A percentile compares a stretch with the other conserved stretches of the same genome.
Conservation (phyloP, 2,329 filamentous ascomycete species). For the Acephala macrosclerotiorum region DNA sequence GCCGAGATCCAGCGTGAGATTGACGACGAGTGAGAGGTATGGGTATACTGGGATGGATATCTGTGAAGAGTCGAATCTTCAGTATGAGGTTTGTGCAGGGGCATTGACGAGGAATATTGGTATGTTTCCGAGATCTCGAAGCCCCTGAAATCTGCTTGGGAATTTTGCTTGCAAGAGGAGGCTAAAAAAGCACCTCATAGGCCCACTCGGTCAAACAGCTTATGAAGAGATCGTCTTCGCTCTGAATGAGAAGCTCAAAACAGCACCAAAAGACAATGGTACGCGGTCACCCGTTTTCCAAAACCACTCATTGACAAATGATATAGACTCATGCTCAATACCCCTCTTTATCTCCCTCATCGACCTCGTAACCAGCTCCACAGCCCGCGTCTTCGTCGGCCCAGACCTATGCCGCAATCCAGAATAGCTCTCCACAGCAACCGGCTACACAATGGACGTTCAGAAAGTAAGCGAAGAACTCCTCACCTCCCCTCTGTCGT, state of each 20-base stretch:
- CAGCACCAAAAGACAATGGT: not conserved
- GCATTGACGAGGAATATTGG: constrained; percentile 5
- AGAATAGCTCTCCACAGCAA: constrained; percentile 1
- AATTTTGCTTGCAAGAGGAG: not conserved
- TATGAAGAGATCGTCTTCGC: not conserved
- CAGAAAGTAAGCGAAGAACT: not conserved
- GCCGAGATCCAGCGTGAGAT: not conserved
- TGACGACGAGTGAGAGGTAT: constrained; percentile 7
- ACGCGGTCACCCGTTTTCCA: not conserved
- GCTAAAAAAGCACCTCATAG: not conserved
- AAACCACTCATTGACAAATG: not conserved
- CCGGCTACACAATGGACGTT: not conserved
- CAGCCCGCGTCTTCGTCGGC: not conserved
- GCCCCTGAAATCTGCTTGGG: not conserved
- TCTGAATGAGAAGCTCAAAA: constrained; percentile 1
- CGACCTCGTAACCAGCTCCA: not conserved
- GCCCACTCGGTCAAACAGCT: not conserved
- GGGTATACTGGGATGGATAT: constrained; percentile 2
- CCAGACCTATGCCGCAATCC: constrained; percentile 2
- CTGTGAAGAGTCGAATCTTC: not conserved
- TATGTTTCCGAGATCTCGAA: not conserved
- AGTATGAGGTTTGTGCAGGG: constrained; percentile 5
- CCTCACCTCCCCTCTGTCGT: not conserved
- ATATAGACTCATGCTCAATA: not conserved
- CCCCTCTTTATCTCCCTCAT: not conserved